These are phyloP conservation scores for Volvox africanus DNA, from an alignment of 139 green algal genomes.

Conservation along the genomic window DNA sequence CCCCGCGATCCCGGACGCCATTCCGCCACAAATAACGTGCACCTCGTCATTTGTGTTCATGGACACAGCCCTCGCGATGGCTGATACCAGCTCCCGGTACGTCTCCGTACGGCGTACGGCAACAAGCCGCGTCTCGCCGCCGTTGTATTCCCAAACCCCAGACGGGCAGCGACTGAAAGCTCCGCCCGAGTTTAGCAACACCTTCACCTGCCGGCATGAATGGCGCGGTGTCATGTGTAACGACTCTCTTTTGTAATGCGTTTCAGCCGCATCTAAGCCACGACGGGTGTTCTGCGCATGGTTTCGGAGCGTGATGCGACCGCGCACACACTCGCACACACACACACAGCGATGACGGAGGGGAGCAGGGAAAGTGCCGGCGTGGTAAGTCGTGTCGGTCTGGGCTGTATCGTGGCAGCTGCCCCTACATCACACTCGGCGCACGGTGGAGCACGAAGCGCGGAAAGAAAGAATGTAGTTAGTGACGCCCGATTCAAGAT, in stretches of 20 bases:
- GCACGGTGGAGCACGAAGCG: not conserved
- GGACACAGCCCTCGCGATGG: not conserved
- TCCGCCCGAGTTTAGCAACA: conserved; percentile 55
- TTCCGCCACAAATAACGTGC: not conserved
- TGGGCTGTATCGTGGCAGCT: too few species aligned
- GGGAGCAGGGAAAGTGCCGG: too few species aligned
- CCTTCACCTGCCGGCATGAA: conserved; percentile 52
- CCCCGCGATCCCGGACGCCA: not conserved
- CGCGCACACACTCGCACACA: too few species aligned
- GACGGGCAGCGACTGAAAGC: conserved; percentile 35
- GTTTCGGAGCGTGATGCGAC: too few species aligned
- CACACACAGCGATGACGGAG: too few species aligned
- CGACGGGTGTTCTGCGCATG: too few species aligned
- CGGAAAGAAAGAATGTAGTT: not conserved
- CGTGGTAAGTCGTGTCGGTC: too few species aligned
- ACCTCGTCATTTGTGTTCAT: not conserved
- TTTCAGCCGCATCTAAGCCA: too few species aligned
- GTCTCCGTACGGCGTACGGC: conserved; percentile 32
- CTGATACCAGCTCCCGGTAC: not conserved
- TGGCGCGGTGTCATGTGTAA: not conserved
- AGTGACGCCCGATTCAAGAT: too few species aligned
- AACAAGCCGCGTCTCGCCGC: conserved; percentile 83
- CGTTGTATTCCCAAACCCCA: conserved; percentile 52
- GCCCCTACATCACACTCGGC: too few species aligned
- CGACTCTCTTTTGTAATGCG: too few species aligned